Evolutionary conservation across 2,329 filamentous ascomycete species (phyloP), one percentile per base, ranked within the genome.

Genomic region (Aspergillus tamarii): DNA sequence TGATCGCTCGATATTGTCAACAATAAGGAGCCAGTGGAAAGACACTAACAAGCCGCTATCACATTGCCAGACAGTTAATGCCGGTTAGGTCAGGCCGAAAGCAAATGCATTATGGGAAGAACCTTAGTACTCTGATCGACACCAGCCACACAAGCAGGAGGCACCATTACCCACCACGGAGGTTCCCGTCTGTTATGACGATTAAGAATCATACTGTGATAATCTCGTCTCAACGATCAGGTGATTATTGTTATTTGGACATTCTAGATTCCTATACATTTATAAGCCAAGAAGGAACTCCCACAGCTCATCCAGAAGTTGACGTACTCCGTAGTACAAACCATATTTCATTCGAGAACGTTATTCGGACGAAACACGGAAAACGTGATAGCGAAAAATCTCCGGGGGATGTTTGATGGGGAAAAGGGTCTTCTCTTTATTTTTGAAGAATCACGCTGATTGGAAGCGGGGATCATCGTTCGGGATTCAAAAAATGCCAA

Each of bases 61-160:
- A 58, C 21, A 45, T 50, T 43, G 32, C 11, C 46, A 65, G 48
- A 56, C 48, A 59, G 56, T 50, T 60, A 57, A 57, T 55, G 48
- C 57, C 58, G 59, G 60, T 57, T 61, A 57, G 61, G 54, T 57
- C 57, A 59, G 59, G 60, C 62, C 63, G 58, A 64, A 64, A 64
- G 59, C 53, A 64, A 64, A 64, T 57, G 61, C 65, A 61, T 64
- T 61, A 59, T 46, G 55, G 55, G 46, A 59, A 21, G 61, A 66
- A 64, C 61, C 62, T 59, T 62, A 54, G 28, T 9, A n/a, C 39
- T 64, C 52, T 61, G 59, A 64, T 65, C 62, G 63, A 65, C 65
- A 65, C 65, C 61, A 52, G 63, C 63, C 63, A 67, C 63, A 67
- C 65, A 34, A 59, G 65, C 61, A 65, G 60, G 57, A 64, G 60